phyloP scores from a whole-genome alignment of 208 protist genomes.

The Wallacemonas sp. region DNA sequence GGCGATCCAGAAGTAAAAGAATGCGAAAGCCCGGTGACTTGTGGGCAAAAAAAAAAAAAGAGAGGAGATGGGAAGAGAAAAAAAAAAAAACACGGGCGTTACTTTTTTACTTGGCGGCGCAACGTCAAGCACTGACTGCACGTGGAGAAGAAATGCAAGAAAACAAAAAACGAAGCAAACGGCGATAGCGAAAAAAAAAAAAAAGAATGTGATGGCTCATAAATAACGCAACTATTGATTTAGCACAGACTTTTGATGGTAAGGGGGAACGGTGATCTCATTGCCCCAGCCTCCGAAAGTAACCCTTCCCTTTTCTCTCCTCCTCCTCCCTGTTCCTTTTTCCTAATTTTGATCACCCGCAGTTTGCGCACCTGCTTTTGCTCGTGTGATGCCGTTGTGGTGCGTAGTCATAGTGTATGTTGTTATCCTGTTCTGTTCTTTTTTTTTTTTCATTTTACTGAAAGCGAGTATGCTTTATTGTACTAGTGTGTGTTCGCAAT shows the following conservation, averaged over 20 bases:
- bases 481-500: too few relatives aligned
- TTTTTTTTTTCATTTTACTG: not conserved
- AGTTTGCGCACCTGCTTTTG: not conserved
- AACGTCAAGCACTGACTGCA: not conserved
- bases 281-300: too few relatives aligned
- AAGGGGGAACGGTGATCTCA: too few relatives aligned
- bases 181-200: not conserved
- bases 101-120: too few relatives aligned
- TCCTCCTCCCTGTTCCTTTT: too few relatives aligned
- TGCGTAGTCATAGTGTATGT: not conserved
- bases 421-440: not conserved
- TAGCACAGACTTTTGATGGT: too few relatives aligned
- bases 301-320: too few relatives aligned
- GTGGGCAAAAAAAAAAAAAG: not conserved
- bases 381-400: not conserved
- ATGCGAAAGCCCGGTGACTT: not conserved
- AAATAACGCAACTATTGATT: too few relatives aligned
- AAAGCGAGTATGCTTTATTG: not conserved
- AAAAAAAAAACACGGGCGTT: not conserved
- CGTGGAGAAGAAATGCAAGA: not conserved
- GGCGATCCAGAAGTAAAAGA: not conserved
- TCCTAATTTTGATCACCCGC: too few relatives aligned
- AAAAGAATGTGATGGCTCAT: too few relatives aligned
- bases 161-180: not conserved
- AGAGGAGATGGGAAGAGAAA: conserved; percentile 2